Percentiles rank a stretch among this genome's conserved stretches.
Evolutionary conservation across 106 monocot species (phyloP).

Genomic region (Triglochin maritima): DNA sequence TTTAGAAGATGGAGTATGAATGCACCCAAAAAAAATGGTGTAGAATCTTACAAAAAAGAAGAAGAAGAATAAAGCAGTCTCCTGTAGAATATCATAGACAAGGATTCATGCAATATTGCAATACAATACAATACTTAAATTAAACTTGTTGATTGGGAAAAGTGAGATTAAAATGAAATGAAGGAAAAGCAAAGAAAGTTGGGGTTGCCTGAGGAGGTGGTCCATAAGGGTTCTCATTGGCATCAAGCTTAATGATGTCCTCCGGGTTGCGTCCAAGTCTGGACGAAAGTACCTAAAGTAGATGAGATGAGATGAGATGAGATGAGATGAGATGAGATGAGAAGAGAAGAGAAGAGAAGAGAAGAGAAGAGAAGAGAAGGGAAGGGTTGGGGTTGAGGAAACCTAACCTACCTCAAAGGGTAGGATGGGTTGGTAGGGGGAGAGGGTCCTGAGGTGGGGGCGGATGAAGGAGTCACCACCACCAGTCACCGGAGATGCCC

Average conservation of each 20-base stretch:
- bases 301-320: not conserved
- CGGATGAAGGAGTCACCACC: constrained; percentile 98
- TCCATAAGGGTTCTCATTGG: constrained; percentile 99
- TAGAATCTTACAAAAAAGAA: no score
- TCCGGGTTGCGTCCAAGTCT: constrained; percentile 84
- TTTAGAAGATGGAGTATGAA: no score
- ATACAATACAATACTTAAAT: no score
- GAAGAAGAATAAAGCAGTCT: no score
- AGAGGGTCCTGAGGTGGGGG: constrained; percentile 61
- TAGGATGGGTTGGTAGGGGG: constrained; percentile 85
- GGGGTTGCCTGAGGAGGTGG: constrained; percentile 97
- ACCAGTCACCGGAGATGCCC: no score
- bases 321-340: not conserved
- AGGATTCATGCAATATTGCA: no score
- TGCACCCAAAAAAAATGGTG: no score
- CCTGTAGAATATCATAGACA: no score
- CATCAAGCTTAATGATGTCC: constrained; percentile 95
- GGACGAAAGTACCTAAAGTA: constrained; percentile 58
- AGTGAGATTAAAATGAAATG: no score
- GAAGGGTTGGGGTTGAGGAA: not conserved
- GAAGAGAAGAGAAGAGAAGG: not conserved
- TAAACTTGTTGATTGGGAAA: no score
- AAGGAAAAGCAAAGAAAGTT: no score
- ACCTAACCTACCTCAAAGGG: constrained; percentile 69
- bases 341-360: not conserved